phyloP scores from a whole-genome alignment of 352 stramenopile genomes.

The Bremia lactucae region DNA sequence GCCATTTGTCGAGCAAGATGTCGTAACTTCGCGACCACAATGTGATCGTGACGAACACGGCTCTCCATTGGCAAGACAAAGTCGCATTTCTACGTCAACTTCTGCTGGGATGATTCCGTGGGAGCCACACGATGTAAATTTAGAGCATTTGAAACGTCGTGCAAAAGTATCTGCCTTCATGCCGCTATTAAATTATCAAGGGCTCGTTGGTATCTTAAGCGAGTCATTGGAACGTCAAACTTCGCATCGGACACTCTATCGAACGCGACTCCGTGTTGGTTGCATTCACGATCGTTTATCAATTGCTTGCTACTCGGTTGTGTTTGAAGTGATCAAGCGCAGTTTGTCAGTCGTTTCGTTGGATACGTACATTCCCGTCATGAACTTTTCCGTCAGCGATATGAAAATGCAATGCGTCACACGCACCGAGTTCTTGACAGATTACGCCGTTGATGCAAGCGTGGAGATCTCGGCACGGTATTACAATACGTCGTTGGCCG shows the following conservation, averaged over 20 bases:
- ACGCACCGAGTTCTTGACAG: slow-evolving; percentile 50
- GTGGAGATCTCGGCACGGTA: slow-evolving; percentile 76
- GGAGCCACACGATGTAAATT: slow-evolving; percentile 16
- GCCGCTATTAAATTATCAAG: slow-evolving; percentile 67
- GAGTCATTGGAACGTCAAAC: slow-evolving; percentile 31
- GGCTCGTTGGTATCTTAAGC: slow-evolving; percentile 43
- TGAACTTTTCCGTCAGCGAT: slow-evolving; percentile 80
- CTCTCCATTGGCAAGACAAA: slow-evolving; percentile 50
- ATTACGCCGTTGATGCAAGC: slow-evolving; percentile 63
- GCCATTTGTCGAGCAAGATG: slow-evolving; percentile 43
- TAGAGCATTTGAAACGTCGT: slow-evolving; percentile 23
- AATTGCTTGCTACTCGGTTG: slow-evolving; percentile 59
- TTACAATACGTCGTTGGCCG: slow-evolving; percentile 80
- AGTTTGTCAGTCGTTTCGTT: slow-evolving; percentile 80
- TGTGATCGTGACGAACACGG: no score
- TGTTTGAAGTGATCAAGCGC: slow-evolving; percentile 86
- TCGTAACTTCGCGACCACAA: slow-evolving; percentile 36
- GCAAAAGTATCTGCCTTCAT: slow-evolving; percentile 40
- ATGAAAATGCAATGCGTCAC: slow-evolving; percentile 72
- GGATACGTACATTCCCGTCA: slow-evolving; percentile 85
- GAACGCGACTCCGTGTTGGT: slow-evolving; percentile 51
- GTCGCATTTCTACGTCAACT: slow-evolving; percentile 59
- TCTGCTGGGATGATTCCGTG: slow-evolving; percentile 41
- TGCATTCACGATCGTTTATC: slow-evolving; percentile 64
- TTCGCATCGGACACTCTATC: slow-evolving; percentile 43